A percentile compares a stretch with the other conserved stretches of the same genome.
These are phyloP conservation scores for Stellera chamaejasme DNA, from an alignment of 345 rosid genomes.

Conservation along the genomic window DNA sequence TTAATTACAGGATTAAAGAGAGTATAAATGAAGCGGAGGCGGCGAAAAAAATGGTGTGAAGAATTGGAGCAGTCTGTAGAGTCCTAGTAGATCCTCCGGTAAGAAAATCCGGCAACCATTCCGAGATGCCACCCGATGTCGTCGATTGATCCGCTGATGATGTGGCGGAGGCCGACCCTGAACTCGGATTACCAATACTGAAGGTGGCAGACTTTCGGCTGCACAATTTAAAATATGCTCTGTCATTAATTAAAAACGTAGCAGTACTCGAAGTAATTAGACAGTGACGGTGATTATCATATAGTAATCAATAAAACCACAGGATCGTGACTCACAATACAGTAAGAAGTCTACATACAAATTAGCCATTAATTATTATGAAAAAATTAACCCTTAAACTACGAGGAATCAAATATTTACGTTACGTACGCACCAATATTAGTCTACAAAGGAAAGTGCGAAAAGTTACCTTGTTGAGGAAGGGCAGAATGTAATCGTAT, in stretches of 20 bases:
- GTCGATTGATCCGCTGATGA: conserved; percentile 21
- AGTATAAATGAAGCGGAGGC: conserved; percentile 11
- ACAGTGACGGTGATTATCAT: no score
- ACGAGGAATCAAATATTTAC: no score
- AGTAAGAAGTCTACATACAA: no score
- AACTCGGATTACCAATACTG: conserved; percentile 14
- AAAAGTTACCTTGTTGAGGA: conserved; percentile 39
- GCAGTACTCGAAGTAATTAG: no score
- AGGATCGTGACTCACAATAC: not conserved
- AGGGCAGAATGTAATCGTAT: conserved; percentile 72
- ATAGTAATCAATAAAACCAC: not conserved
- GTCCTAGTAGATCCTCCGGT: conserved; percentile 27
- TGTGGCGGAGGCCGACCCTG: not conserved
- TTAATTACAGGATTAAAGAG: conserved; percentile 8
- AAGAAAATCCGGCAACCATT: conserved; percentile 40
- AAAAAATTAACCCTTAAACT: not conserved
- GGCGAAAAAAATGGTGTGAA: conserved; percentile 10
- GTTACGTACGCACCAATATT: no score
- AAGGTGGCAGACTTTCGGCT: conserved; percentile 51
- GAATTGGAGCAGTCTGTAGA: conserved; percentile 12
- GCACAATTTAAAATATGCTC: conserved; percentile 1
- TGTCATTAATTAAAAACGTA: no score
- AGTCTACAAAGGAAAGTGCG: not conserved
- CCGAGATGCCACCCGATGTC: conserved; percentile 9
- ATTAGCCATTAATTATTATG: not conserved